Conservation (phyloP, 1,284 basidiomycete genomes). For the Ceratobasidium sp. region DNA sequence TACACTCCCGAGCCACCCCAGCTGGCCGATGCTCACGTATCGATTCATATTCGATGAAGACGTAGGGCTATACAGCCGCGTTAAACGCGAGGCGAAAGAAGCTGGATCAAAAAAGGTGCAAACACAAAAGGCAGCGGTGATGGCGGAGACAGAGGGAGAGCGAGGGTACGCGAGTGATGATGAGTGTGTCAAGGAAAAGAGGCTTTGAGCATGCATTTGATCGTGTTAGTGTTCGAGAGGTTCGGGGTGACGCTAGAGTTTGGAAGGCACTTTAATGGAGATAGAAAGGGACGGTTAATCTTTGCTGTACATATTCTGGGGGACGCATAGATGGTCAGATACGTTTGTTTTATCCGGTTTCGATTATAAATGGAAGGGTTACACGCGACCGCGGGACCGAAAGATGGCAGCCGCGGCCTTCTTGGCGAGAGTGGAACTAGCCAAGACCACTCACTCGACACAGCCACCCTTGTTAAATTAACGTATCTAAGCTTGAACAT, state of each 20-base stretch:
- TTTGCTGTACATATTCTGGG: neutral
- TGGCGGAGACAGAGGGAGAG: slow-evolving; percentile 12
- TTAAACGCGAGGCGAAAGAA: slow-evolving; percentile 58
- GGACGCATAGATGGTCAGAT: neutral
- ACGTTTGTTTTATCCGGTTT: neutral
- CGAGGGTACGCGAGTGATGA: slow-evolving; percentile 36
- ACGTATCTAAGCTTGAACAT: no score
- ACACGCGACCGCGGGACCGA: no score
- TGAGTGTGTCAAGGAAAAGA: slow-evolving; percentile 10
- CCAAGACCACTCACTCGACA: no score
- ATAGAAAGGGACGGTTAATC: neutral
- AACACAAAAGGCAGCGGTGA: neutral
- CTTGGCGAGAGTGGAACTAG: no score
- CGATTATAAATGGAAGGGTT: neutral
- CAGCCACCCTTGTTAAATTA: no score
- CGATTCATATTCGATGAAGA: slow-evolving; percentile 93
- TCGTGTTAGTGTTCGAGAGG: neutral
- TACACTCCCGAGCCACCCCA: slow-evolving; percentile 84
- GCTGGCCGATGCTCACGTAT: slow-evolving; percentile 94
- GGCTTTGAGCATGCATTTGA: neutral
- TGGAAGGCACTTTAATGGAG: neutral
- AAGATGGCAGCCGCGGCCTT: no score
- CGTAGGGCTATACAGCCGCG: slow-evolving; percentile 73
- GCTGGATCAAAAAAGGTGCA: neutral
- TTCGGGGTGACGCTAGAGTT: no score